phyloP scores from a whole-genome alignment of 2,329 filamentous ascomycete species.

The Aspergillus brasiliensis region DNA sequence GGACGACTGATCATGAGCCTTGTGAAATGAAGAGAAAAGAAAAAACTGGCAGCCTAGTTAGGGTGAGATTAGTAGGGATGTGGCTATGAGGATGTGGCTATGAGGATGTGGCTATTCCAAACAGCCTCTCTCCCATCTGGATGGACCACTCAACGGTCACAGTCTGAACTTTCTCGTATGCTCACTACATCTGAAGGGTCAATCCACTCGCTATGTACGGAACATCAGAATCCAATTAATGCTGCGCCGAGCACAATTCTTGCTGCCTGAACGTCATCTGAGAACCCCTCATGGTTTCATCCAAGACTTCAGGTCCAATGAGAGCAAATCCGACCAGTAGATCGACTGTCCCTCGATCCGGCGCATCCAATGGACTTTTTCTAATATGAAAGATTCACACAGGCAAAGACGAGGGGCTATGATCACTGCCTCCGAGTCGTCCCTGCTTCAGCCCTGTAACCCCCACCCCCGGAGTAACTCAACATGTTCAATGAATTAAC shows the following conservation, averaged over 20 bases:
- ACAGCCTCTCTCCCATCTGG: no score
- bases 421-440: not conserved
- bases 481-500: not conserved
- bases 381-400: not conserved
- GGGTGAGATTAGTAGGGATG: not conserved
- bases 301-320: not conserved
- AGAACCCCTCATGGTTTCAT: conserved; percentile 5
- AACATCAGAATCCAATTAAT: not conserved
- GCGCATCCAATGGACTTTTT: not conserved
- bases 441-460: not conserved
- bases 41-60: not conserved
- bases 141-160: not conserved
- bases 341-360: conserved; percentile 1
- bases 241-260: not conserved
- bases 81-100: not conserved
- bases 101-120: no score
- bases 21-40: not conserved
- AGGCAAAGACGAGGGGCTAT: not conserved
- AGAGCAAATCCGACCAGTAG: not conserved
- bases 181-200: not conserved
- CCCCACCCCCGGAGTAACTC: not conserved
- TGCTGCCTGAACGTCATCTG: conserved; percentile 2
- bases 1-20: not conserved
- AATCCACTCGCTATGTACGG: not conserved
- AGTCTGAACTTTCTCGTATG: not conserved